These are phyloP conservation scores for Cordyceps militaris DNA, from an alignment of 2,329 filamentous ascomycete genomes.

Conservation along the genomic window DNA sequence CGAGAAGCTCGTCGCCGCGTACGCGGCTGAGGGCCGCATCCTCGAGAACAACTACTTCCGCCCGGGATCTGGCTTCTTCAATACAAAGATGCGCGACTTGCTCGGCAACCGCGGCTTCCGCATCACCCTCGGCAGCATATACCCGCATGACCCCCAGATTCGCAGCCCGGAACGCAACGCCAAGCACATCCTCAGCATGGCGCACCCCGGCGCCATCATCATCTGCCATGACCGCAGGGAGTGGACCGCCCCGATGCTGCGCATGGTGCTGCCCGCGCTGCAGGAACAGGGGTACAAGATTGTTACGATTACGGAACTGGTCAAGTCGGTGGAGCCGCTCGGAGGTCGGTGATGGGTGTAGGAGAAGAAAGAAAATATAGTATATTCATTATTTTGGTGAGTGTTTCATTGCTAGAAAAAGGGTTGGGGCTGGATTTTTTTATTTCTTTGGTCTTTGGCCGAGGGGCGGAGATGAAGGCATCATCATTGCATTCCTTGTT, in stretches of 20 bases:
- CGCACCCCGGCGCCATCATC: slow-evolving; percentile 68
- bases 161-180: slow-evolving; percentile 62
- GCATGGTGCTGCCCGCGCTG: slow-evolving; percentile 63
- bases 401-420: no score
- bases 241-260: slow-evolving; percentile 80
- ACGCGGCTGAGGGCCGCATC: slow-evolving; percentile 36
- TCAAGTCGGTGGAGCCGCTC: slow-evolving; percentile 31
- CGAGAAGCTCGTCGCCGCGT: slow-evolving; percentile 48
- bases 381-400: no score
- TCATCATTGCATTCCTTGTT: no score
- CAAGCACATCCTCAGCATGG: slow-evolving; percentile 72
- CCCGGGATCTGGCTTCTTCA: slow-evolving; percentile 81
- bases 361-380: no score
- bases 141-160: slow-evolving; percentile 89
- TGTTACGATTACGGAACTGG: slow-evolving; percentile 62
- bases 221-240: slow-evolving; percentile 77
- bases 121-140: slow-evolving; percentile 75
- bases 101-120: slow-evolving; percentile 57
- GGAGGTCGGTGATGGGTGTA: background rate
- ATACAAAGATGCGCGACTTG: slow-evolving; percentile 56
- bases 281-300: slow-evolving; percentile 61
- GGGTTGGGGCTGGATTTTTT: background rate
- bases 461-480: background rate
- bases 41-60: slow-evolving; percentile 64
- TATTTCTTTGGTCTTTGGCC: background rate